Conservation (phyloP, 2,329 filamentous ascomycete species). For the Cytospora paraplurivora region DNA sequence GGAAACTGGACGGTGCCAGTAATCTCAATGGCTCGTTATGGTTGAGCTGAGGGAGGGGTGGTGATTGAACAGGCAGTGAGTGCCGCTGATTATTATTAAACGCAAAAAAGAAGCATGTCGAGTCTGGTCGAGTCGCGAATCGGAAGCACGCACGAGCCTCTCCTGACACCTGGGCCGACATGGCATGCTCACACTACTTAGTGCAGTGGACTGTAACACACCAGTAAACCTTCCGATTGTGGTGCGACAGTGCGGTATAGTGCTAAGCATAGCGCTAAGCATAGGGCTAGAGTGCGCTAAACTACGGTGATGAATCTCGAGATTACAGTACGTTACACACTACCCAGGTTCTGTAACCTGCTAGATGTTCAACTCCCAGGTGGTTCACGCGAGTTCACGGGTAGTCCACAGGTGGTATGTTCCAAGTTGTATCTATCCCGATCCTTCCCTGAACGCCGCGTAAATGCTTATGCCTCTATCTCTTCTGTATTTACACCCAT, state of each 20-base stretch:
- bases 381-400: no score
- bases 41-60: conserved; percentile 19
- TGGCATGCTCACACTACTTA: no score
- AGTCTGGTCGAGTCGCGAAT: conserved; percentile 8
- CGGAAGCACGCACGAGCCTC: conserved; percentile 16
- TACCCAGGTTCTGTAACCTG: neutral
- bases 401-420: no score
- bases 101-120: neutral
- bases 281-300: conserved; percentile 3
- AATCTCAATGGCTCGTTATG: conserved; percentile 37
- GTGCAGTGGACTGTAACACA: no score
- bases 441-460: neutral
- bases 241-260: neutral
- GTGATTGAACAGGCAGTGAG: conserved; percentile 8
- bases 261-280: neutral
- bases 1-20: conserved; percentile 36
- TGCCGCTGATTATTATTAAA: neutral
- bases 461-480: neutral
- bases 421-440: no score
- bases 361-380: no score
- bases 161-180: no score
- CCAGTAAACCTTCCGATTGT: conserved; percentile 12
- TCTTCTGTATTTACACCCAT: neutral
- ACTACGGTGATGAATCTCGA: neutral
- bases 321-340: neutral